A percentile compares a stretch with the other conserved stretches of the same genome.
phyloP scores from a whole-genome alignment of 441 rosid genomes.

The Monsonia emarginata region DNA sequence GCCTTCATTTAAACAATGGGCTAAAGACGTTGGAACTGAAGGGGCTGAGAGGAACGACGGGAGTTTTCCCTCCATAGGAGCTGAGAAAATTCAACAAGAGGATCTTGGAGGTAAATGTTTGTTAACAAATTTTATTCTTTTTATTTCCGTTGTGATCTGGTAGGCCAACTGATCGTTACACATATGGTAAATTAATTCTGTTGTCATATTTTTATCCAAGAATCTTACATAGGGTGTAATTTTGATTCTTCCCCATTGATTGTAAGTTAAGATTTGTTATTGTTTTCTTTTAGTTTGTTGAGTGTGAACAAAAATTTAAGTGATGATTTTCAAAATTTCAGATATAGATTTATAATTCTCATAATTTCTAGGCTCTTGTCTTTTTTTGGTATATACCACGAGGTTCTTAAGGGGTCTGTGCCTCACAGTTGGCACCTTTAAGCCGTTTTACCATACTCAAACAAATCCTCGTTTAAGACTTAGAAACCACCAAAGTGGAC shows the following conservation, averaged over 20 bases:
- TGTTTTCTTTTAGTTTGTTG: background rate
- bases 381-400: too few species aligned
- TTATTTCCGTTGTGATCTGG: background rate
- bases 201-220: background rate
- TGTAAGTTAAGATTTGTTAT: background rate
- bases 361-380: background rate
- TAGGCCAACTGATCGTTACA: background rate
- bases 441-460: too few species aligned
- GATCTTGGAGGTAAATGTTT: constrained; percentile 44
- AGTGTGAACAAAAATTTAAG: background rate
- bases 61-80: constrained; percentile 34
- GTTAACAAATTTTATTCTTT: background rate
- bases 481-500: too few species aligned
- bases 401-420: too few species aligned
- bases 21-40: constrained; percentile 54
- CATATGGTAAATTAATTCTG: background rate
- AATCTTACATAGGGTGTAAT: background rate
- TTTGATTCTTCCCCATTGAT: background rate
- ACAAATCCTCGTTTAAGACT: too few species aligned
- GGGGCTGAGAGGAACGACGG: constrained; percentile 43
- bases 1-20: constrained; percentile 38
- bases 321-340: background rate
- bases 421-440: too few species aligned
- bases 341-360: background rate
- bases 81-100: constrained; percentile 31